Conservation (phyloP, 352 stramenopile species). For the Pythium rishiriense region DNA sequence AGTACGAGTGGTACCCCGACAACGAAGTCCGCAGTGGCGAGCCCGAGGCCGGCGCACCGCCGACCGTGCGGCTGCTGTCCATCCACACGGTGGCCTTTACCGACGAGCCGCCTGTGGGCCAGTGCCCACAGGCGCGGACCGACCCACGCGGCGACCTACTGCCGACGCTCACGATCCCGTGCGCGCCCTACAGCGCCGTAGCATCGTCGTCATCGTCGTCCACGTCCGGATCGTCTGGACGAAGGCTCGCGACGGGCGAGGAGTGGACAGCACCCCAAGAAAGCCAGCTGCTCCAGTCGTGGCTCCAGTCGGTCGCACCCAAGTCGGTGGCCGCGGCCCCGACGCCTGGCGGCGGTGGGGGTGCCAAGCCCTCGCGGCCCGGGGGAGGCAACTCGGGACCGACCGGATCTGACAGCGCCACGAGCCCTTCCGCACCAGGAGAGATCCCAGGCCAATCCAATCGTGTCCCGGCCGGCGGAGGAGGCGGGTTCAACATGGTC, state of each 20-base stretch:
- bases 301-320: constrained; percentile 28
- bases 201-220: neutral
- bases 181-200: constrained; percentile 18
- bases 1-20: constrained; percentile 14
- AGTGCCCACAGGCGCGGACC: constrained; percentile 19
- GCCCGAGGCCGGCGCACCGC: constrained; percentile 7
- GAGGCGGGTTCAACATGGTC: constrained; percentile 21
- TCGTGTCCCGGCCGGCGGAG: neutral
- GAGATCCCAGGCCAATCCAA: neutral
- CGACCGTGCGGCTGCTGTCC: constrained; percentile 14
- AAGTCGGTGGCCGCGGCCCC: constrained; percentile 9
- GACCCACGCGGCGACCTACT: constrained; percentile 19
- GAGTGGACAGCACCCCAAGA: constrained; percentile 23
- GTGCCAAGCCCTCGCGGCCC: neutral
- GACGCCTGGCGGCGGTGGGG: neutral
- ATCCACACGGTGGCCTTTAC: constrained; percentile 30
- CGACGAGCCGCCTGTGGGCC: constrained; percentile 27
- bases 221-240: constrained; percentile 1
- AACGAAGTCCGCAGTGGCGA: neutral
- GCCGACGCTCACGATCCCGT: constrained; percentile 30
- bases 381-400: neutral
- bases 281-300: constrained; percentile 21
- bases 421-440: neutral
- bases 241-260: neutral
- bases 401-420: neutral